Evolutionary conservation across 2,329 filamentous ascomycete genomes (phyloP).

Genomic region (Dichotomopilus funicola): DNA sequence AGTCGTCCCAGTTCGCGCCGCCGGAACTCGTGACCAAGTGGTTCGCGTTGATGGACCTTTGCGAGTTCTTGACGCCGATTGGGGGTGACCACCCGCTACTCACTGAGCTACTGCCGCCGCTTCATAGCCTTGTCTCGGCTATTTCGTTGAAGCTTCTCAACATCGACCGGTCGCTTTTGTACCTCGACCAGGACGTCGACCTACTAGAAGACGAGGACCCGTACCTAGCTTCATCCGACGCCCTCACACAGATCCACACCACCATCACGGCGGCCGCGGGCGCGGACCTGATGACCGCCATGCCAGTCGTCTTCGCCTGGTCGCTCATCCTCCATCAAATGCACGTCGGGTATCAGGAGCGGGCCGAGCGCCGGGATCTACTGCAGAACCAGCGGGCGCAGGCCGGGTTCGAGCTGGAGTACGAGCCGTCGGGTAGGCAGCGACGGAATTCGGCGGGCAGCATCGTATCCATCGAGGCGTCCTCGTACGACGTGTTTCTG

Average conservation of each 20-base stretch:
- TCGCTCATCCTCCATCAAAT: conserved; percentile 66
- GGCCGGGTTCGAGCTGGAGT: conserved; percentile 49
- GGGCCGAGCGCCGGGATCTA: conserved; percentile 55
- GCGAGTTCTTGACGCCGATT: conserved; percentile 63
- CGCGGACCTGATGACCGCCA: conserved; percentile 53
- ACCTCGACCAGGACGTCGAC: conserved; percentile 47
- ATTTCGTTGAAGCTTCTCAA: conserved; percentile 69
- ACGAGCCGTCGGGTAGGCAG: conserved; percentile 29
- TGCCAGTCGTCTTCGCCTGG: conserved; percentile 76
- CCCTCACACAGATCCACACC: conserved; percentile 66
- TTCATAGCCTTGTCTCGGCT: conserved; percentile 64
- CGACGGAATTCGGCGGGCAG: conserved; percentile 55
- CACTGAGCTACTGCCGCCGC: conserved; percentile 49
- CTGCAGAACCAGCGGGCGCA: conserved; percentile 53
- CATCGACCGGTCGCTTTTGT: conserved; percentile 49
- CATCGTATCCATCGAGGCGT: conserved; percentile 55
- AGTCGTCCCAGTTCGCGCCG: conserved; percentile 48
- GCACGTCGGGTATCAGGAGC: conserved; percentile 54
- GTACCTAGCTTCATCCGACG: conserved; percentile 64
- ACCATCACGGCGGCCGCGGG: conserved; percentile 58
- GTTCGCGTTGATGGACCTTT: conserved; percentile 66
- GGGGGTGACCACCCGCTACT: conserved; percentile 40
- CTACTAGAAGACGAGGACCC: conserved; percentile 39
- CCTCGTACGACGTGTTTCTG: conserved; percentile 53
- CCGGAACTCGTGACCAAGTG: conserved; percentile 58